These are phyloP conservation scores for Aspergillus tanneri DNA, from an alignment of 2,329 filamentous ascomycete genomes.

Conservation along the genomic window DNA sequence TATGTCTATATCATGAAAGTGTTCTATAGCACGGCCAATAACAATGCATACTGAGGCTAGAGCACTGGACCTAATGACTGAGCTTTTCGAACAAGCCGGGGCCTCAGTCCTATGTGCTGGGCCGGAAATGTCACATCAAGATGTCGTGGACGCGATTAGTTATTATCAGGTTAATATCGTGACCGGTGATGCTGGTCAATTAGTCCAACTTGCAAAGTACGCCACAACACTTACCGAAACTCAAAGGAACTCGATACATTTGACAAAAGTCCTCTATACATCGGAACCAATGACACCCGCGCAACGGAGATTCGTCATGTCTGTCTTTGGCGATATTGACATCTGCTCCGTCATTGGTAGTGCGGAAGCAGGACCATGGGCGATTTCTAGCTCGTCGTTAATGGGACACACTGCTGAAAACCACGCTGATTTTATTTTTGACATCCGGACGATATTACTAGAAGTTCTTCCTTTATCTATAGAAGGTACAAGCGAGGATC, in stretches of 20 bases:
- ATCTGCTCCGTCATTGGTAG: slow-evolving; percentile 47
- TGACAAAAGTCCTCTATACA: slow-evolving; percentile 48
- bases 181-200: slow-evolving; percentile 40
- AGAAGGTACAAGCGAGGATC: background rate
- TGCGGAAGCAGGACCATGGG: slow-evolving; percentile 47
- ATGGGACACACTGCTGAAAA: slow-evolving; percentile 16
- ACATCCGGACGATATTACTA: slow-evolving; percentile 38
- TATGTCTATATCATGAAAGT: too few species aligned
- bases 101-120: slow-evolving; percentile 43
- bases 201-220: slow-evolving; percentile 39
- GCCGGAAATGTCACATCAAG: slow-evolving; percentile 22
- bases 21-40: too few species aligned
- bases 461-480: slow-evolving; percentile 34
- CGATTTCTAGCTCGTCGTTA: slow-evolving; percentile 32
- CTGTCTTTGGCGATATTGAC: slow-evolving; percentile 31
- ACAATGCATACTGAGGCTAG: slow-evolving; percentile 20
- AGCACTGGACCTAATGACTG: slow-evolving; percentile 43
- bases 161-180: slow-evolving; percentile 42
- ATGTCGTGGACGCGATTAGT: slow-evolving; percentile 28
- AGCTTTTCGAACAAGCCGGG: slow-evolving; percentile 45
- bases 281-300: slow-evolving; percentile 41
- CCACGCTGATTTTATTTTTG: slow-evolving; percentile 40
- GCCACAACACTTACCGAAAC: slow-evolving; percentile 33
- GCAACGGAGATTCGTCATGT: slow-evolving; percentile 35
- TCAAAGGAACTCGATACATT: slow-evolving; percentile 20